Conservation (phyloP, 2,329 filamentous ascomycete genomes). For the Cordyceps militaris region DNA sequence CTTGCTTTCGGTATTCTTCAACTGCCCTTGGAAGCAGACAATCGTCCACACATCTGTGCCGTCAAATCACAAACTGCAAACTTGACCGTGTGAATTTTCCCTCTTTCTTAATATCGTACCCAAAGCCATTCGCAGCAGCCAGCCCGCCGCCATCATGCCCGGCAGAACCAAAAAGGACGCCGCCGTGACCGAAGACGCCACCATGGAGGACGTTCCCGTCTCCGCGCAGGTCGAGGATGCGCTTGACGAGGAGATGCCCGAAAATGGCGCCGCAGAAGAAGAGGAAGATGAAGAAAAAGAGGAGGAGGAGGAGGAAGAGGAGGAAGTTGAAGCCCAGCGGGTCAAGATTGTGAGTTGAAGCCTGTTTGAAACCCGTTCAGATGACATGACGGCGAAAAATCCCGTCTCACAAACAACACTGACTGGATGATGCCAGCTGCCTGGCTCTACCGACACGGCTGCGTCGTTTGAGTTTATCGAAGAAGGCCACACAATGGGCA, state of each 20-base stretch:
- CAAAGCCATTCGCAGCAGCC: not conserved
- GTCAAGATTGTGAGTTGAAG: constrained; percentile 53
- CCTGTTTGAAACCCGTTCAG: not conserved
- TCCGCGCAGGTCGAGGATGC: constrained; percentile 29
- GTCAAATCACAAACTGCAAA: not conserved
- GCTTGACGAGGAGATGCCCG: constrained; percentile 27
- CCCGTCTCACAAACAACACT: constrained; percentile 6
- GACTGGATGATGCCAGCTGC: constrained; percentile 51
- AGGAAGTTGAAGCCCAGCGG: constrained; percentile 45
- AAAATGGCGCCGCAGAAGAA: constrained; percentile 19
- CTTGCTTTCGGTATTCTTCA: not conserved
- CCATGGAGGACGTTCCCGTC: constrained; percentile 40
- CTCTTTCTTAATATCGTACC: no score
- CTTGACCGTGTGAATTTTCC: not conserved
- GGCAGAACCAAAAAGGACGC: constrained; percentile 30
- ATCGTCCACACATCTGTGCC: not conserved
- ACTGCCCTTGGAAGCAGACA: not conserved
- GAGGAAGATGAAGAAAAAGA: constrained; percentile 34
- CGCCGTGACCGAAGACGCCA: constrained; percentile 26
- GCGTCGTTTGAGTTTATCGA: constrained; percentile 92
- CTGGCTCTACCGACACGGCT: constrained; percentile 76
- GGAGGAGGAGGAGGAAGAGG: constrained; percentile 31
- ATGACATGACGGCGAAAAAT: no score
- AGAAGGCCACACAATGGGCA: constrained; percentile 93
- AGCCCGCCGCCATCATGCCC: constrained; percentile 28